A percentile compares a stretch with the other conserved stretches of the same genome.
Evolutionary conservation across 148 eudicot genomes (phyloP).

Genomic region (Rhododendron vialii): DNA sequence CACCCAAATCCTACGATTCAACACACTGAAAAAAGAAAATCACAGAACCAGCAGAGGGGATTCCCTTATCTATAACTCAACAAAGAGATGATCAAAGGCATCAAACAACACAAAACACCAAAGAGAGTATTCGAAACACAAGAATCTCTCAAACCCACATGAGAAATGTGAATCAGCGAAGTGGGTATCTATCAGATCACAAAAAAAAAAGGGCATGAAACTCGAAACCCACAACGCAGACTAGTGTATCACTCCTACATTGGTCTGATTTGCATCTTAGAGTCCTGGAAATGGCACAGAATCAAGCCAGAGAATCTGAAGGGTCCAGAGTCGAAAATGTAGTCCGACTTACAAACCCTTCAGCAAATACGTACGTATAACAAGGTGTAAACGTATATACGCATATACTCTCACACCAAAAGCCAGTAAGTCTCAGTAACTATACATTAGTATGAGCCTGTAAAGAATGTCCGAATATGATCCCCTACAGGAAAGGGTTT

Average conservation of each 20-base stretch:
- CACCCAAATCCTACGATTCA: slow-evolving; percentile 4
- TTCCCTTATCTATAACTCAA: background rate
- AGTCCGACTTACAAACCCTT: background rate
- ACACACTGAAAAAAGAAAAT: background rate
- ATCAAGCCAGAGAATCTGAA: background rate
- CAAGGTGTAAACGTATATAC: background rate
- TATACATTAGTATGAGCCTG: background rate
- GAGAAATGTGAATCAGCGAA: slow-evolving; percentile 6
- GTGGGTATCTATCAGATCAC: background rate
- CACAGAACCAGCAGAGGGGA: background rate
- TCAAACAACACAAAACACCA: background rate
- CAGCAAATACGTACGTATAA: background rate
- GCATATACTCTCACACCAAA: background rate
- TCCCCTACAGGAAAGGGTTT: slow-evolving; percentile 4
- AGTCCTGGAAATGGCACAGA: background rate
- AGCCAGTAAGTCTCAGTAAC: background rate
- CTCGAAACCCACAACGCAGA: background rate
- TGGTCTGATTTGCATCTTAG: background rate
- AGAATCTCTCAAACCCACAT: background rate
- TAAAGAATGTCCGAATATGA: background rate
- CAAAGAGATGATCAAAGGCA: background rate
- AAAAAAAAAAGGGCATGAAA: background rate
- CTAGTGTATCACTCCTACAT: background rate
- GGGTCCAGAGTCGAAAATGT: slow-evolving; percentile 1
- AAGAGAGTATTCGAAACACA: background rate